Evolutionary conservation across 768 basidiomycete genomes (phyloP).

Genomic region (Boletus rex-veris): DNA sequence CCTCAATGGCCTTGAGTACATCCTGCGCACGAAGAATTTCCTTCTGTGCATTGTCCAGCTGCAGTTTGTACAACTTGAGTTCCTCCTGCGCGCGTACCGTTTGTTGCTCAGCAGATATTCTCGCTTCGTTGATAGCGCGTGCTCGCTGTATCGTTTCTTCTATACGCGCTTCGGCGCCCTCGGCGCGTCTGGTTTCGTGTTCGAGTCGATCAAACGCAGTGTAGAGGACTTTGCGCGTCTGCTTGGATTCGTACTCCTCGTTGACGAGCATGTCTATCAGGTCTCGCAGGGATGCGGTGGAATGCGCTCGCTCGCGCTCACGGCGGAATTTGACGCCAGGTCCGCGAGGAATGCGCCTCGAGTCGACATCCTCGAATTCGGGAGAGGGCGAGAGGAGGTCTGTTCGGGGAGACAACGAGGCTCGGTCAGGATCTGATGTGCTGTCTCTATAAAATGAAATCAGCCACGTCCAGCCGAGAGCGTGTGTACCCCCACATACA

Average conservation of each 20-base stretch:
- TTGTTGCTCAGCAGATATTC: slow-evolving; percentile 29
- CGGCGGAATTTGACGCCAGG: slow-evolving; percentile 33
- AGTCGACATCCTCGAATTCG: slow-evolving; percentile 9
- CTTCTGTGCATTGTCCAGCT: slow-evolving; percentile 56
- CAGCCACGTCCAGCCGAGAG: neutral
- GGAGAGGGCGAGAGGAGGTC: slow-evolving; percentile 26
- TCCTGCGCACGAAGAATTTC: slow-evolving; percentile 56
- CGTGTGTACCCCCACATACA: slow-evolving; percentile 18
- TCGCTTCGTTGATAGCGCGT: slow-evolving; percentile 32
- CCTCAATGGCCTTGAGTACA: slow-evolving; percentile 46
- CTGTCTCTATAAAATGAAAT: slow-evolving; percentile 8
- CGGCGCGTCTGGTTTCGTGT: slow-evolving; percentile 35
- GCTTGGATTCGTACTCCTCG: slow-evolving; percentile 40
- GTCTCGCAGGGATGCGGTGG: slow-evolving; percentile 26
- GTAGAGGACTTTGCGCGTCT: slow-evolving; percentile 37
- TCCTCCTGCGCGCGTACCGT: slow-evolving; percentile 42
- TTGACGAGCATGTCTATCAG: slow-evolving; percentile 35
- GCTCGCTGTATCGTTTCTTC: slow-evolving; percentile 29
- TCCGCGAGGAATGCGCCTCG: slow-evolving; percentile 21
- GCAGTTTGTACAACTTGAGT: slow-evolving; percentile 52
- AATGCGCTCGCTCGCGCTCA: slow-evolving; percentile 34
- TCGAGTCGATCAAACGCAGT: slow-evolving; percentile 38
- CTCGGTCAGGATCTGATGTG: slow-evolving; percentile 12
- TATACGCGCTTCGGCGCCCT: slow-evolving; percentile 33
- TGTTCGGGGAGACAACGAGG: slow-evolving; percentile 28